Conservation (phyloP, 805 yeast species). For the Nakazawaea siamensis region DNA sequence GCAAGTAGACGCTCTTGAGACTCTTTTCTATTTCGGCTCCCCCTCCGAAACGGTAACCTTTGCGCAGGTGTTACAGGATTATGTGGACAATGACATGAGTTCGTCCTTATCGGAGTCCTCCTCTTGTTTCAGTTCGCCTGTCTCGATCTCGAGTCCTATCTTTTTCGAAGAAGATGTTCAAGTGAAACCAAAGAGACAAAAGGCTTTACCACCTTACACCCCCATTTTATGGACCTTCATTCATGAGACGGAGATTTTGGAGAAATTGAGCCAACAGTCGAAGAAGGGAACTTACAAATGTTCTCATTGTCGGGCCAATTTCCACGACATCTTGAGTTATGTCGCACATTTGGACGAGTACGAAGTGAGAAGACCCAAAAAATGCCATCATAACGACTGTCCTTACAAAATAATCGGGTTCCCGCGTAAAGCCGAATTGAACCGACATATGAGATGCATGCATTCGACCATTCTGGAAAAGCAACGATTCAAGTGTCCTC, state of each 20-base stretch:
- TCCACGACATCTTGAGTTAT: conserved; percentile 16
- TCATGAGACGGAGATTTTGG: background rate
- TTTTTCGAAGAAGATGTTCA: too few species aligned
- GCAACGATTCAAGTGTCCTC: conserved; percentile 12
- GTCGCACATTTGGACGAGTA: conserved; percentile 36
- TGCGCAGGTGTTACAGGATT: too few species aligned
- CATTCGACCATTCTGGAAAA: conserved; percentile 21
- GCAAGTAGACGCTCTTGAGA: too few species aligned
- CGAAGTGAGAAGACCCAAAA: conserved; percentile 29
- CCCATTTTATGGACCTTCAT: background rate
- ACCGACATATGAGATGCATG: conserved; percentile 41
- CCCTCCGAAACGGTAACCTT: too few species aligned
- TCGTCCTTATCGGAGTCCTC: too few species aligned
- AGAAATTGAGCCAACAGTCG: background rate
- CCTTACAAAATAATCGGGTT: conserved; percentile 42
- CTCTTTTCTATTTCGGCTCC: too few species aligned
- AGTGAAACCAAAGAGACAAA: too few species aligned
- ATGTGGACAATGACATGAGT: too few species aligned
- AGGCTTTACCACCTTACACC: too few species aligned
- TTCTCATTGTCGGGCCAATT: conserved; percentile 3
- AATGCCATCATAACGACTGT: conserved; percentile 37
- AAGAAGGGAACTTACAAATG: conserved; percentile 7
- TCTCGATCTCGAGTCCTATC: too few species aligned
- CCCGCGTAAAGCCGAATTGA: conserved; percentile 38
- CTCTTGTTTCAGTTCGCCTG: too few species aligned